These are phyloP conservation scores for Colletotrichum endophyticum DNA, from an alignment of 2,329 filamentous ascomycete species.

Conservation along the genomic window DNA sequence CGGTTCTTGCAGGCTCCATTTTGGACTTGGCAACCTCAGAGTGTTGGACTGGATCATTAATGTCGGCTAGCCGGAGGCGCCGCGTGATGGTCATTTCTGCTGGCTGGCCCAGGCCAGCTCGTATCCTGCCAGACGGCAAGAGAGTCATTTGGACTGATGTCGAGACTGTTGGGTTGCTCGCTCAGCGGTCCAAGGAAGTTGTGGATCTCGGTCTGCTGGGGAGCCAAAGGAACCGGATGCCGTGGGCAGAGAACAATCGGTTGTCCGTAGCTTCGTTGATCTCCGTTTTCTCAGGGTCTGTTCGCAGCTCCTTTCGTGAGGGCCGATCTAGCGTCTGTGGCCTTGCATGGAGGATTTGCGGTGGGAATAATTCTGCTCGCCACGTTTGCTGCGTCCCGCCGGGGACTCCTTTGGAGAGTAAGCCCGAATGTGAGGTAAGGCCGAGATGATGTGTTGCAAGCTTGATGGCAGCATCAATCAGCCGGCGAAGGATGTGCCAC, in stretches of 20 bases:
- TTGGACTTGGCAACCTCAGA: not conserved
- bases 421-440: not conserved
- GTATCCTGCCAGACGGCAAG: not conserved
- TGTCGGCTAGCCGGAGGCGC: not conserved
- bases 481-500: not conserved
- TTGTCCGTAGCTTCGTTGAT: not conserved
- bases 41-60: not conserved
- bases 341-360: not conserved
- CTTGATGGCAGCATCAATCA: not conserved
- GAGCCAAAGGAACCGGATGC: not conserved
- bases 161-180: not conserved
- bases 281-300: not conserved
- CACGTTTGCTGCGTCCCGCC: not conserved
- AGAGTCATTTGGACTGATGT: not conserved
- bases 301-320: not conserved
- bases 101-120: not conserved
- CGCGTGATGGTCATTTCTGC: not conserved
- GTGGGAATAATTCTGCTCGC: conserved; percentile 5
- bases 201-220: not conserved
- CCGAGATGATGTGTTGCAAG: not conserved
- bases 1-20: not conserved
- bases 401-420: not conserved
- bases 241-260: not conserved
- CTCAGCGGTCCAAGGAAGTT: not conserved
- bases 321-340: not conserved